Base-by-base conservation (phyloP, 2,329 filamentous ascomycete species). In the Fusarium globosum region DNA sequence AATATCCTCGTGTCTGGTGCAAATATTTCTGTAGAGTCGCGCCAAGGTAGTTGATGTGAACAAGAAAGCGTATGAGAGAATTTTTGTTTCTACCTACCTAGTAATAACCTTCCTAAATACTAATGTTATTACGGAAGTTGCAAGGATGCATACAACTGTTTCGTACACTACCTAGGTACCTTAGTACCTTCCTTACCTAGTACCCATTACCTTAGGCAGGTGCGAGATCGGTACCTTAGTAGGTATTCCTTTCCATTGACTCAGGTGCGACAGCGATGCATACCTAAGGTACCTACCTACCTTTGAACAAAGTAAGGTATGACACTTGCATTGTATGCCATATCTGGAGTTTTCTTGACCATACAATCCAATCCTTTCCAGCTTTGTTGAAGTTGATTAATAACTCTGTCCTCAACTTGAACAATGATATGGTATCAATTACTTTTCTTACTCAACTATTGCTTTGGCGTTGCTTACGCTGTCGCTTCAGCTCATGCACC, bases 401-500 rank as follows among this genome's bases (percentile, higher is more conserved):
- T 30, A 21, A 57, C 21, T 36, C 26, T 21, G 26, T 30, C 30
- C 20, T 58, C 21, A 43, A 60, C 15, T 43, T 14, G 16, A 39
- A 16, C 23, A 36, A 30, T 10, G 10, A 60, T 13, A 61, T 49
- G 12, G n/a, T 26, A 51, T 35, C 23, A 7, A 23, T 52, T 43
- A 21, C 23, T 38, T 49, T 30, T 64, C 45, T 43, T 16, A 21
- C 20, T 49, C 21, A 48, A 49, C 35, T 38, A 45, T 55, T 66
- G 26, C 48, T 39, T 65, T 43, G 30, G 23, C 52, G 26, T 36
- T 52, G 15, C 39, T 46, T 59, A 15, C 45, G 36, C 58, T 36
- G n/a, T 42, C 35, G 12, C 43, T 69, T 69, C 65, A 69, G 59
- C 65, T 48, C 46, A 70, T 70, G 60, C 53, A 51, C 38, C 36